Conservation (phyloP, 2,329 filamentous ascomycete genomes). For the Diaporthe humulicola region DNA sequence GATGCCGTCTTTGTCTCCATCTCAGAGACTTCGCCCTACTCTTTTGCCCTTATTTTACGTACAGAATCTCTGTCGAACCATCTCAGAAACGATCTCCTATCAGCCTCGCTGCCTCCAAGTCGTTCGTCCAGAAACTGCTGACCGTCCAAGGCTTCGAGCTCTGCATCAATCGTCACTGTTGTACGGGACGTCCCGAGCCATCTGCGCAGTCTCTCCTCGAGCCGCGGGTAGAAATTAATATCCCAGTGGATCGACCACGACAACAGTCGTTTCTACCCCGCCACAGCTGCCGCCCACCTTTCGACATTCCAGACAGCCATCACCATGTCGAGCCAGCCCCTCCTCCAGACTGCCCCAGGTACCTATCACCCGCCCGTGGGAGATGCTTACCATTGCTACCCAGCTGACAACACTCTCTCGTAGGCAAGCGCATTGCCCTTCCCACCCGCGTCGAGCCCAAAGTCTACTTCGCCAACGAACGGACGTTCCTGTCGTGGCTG, state of each 20-base stretch:
- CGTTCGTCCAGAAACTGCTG: not conserved
- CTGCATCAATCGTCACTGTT: slow-evolving; percentile 19
- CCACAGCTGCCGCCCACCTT: not conserved
- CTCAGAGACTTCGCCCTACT: slow-evolving; percentile 3
- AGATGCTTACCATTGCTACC: not conserved
- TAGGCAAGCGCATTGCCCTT: slow-evolving; percentile 98
- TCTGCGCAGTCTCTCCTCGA: not conserved
- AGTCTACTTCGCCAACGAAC: slow-evolving; percentile 99
- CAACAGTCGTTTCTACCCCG: not conserved
- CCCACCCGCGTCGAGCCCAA: slow-evolving; percentile 98
- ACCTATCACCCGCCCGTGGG: slow-evolving; percentile 47
- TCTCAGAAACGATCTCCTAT: not conserved
- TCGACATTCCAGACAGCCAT: slow-evolving; percentile 35
- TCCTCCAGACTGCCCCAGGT: slow-evolving; percentile 95
- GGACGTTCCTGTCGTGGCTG: slow-evolving; percentile 98
- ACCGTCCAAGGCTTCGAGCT: not conserved
- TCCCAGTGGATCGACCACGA: not conserved
- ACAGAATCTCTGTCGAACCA: not conserved
- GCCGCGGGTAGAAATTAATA: slow-evolving; percentile 11
- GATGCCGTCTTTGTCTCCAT: slow-evolving; percentile 8
- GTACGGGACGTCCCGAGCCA: slow-evolving; percentile 2
- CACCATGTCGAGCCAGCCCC: slow-evolving; percentile 94
- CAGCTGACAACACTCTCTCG: slow-evolving; percentile 32
- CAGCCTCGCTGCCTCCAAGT: not conserved
- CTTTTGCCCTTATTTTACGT: slow-evolving; percentile 4